Percentiles rank a stretch among this genome's conserved stretches.
These are phyloP conservation scores for Plasmodium berghei DNA, from an alignment of 169 alveolate genomes.

Conservation along the genomic window DNA sequence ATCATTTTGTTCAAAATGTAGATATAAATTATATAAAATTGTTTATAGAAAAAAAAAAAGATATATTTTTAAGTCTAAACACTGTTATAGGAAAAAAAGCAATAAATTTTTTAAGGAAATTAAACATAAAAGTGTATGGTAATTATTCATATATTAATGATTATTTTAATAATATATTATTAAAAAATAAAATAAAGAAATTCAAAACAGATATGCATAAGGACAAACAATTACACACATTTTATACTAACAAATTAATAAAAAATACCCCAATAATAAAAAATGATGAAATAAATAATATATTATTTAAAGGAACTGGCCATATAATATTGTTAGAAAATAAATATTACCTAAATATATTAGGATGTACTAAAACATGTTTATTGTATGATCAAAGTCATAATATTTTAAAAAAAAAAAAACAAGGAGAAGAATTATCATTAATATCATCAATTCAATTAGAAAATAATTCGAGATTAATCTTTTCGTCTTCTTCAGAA, in stretches of 20 bases:
- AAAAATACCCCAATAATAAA: constrained; percentile 32
- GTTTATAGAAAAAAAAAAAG: constrained; percentile 48
- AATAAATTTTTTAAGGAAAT: constrained; percentile 7
- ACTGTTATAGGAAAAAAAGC: constrained; percentile 61
- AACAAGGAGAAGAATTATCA: constrained; percentile 54
- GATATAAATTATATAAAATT: constrained; percentile 27
- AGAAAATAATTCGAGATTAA: constrained; percentile 56
- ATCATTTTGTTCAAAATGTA: constrained; percentile 13
- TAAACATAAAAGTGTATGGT: constrained; percentile 49
- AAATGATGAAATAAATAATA: background rate
- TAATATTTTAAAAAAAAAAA: constrained; percentile 11
- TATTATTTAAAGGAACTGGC: constrained; percentile 71
- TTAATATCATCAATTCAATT: constrained; percentile 65
- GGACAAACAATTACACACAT: background rate
- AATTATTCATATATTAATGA: constrained; percentile 27
- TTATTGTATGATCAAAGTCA: constrained; percentile 27
- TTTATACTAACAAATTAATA: constrained; percentile 62
- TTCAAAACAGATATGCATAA: background rate
- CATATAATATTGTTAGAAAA: constrained; percentile 40
- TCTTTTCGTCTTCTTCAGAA: constrained; percentile 66
- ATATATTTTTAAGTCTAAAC: constrained; percentile 58
- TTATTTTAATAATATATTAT: constrained; percentile 19
- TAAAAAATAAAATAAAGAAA: background rate
- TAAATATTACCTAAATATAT: constrained; percentile 27
- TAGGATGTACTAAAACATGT: constrained; percentile 54